phyloP scores from a whole-genome alignment of 805 yeast genomes.

The Metschnikowia baotianmanensis region DNA sequence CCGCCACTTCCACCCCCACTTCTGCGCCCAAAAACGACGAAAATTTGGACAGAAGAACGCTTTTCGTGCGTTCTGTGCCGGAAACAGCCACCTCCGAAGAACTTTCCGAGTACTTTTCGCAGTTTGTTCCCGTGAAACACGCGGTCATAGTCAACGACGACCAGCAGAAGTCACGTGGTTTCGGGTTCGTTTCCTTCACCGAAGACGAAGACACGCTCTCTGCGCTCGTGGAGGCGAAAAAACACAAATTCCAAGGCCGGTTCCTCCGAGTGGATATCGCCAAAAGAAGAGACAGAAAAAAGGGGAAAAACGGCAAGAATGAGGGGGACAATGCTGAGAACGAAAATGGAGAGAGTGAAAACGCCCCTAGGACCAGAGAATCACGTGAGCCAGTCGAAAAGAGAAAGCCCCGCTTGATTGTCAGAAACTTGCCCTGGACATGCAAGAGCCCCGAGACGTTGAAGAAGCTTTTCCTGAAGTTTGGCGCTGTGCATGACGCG shows the following conservation, averaged over 20 bases:
- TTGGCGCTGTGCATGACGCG: slow-evolving; percentile 85
- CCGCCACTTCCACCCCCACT: not conserved
- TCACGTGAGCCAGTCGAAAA: slow-evolving; percentile 50
- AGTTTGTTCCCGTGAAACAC: slow-evolving; percentile 92
- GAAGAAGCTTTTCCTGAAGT: slow-evolving; percentile 66
- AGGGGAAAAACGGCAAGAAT: slow-evolving; percentile 4
- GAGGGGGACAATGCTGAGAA: slow-evolving; percentile 3
- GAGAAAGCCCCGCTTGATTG: slow-evolving; percentile 81
- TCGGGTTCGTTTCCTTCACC: slow-evolving; percentile 91
- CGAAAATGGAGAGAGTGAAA: slow-evolving; percentile 9
- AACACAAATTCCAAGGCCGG: slow-evolving; percentile 61
- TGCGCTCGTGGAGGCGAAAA: slow-evolving; percentile 70
- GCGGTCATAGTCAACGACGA: slow-evolving; percentile 85
- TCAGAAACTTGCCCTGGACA: slow-evolving; percentile 96
- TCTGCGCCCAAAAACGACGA: slow-evolving; percentile 16
- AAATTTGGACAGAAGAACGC: slow-evolving; percentile 55
- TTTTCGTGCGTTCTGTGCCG: slow-evolving; percentile 87
- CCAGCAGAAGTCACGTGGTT: slow-evolving; percentile 80
- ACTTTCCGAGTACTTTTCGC: slow-evolving; percentile 80
- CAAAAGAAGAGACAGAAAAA: slow-evolving; percentile 81
- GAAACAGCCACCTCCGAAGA: slow-evolving; percentile 76
- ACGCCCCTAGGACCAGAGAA: slow-evolving; percentile 20
- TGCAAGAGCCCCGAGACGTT: slow-evolving; percentile 74
- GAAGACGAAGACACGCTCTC: slow-evolving; percentile 77
- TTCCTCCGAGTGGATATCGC: slow-evolving; percentile 81